These are phyloP conservation scores for Naegleria fowleri DNA, from an alignment of 208 protist species.

Conservation along the genomic window DNA sequence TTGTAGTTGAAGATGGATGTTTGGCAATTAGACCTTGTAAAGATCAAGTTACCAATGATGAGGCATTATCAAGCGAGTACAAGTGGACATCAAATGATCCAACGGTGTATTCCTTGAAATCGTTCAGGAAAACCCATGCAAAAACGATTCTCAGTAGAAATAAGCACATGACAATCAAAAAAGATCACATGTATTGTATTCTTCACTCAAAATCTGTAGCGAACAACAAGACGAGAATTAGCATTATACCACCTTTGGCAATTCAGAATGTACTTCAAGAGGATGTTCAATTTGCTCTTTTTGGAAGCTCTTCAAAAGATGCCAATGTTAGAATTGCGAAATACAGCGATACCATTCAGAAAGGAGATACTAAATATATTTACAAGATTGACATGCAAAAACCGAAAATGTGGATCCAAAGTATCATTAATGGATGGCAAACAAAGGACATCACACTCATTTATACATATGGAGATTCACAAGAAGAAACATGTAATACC, in stretches of 20 bases:
- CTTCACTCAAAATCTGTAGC: background rate
- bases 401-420: background rate
- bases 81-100: background rate
- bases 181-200: background rate
- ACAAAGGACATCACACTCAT: background rate
- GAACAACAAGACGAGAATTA: background rate
- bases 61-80: background rate
- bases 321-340: background rate
- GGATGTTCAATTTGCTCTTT: background rate
- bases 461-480: background rate
- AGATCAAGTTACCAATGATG: background rate
- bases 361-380: background rate
- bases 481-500: background rate
- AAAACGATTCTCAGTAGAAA: background rate
- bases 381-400: constrained; percentile 7
- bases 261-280: background rate
- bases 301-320: background rate
- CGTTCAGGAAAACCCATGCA: background rate
- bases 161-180: background rate
- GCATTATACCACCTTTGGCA: background rate
- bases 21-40: background rate
- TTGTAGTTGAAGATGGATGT: background rate
- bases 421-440: background rate
- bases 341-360: background rate
- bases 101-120: background rate